Base-by-base conservation (phyloP, 2,329 filamentous ascomycete genomes). In the Xylaria digitata region DNA sequence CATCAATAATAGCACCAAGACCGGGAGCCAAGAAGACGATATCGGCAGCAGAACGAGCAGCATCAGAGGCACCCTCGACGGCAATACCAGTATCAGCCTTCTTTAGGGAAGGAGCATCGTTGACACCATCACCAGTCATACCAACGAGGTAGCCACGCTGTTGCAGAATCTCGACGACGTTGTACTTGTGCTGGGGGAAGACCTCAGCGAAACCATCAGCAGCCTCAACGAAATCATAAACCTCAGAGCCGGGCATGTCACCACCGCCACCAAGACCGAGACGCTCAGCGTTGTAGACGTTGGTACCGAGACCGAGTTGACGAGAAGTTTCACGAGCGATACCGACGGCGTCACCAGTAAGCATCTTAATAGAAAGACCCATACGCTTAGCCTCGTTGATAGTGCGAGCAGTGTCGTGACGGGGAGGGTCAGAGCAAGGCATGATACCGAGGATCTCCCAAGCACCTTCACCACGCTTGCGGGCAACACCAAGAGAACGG, bases 81-180 rank as follows among this genome's bases (percentile, higher is more conserved):
- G 94, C 94, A 83, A 97, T 97, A 86, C 94, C 94, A 76, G 93
- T 96, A 83, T 97, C 93, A n/a, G 93, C 93, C 85, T 94, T 96
- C 85, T 97, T 96, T 78, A 97, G 85, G 34, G 93, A 96, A 71
- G 93, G 92, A 71, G 93, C 93, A 81, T 97, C 93, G 83, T 97
- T 97, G 83, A 97, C 93, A 87, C 93, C 93, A 75, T 97, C 94
- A 86, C 93, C 93, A 82, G 93, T 97, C 94, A 97, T 97, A 79
- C 93, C 94, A 82, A 96, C 93, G 46, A 97, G 88, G 82, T 96
- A 94, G 73, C 93, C 93, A 88, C 93, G 92, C 84, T 95, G 91
- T 83, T 97, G 93, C 57, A 97, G 88, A 77, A 96, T 96, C 82
- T 96, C 93, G 75, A 97, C 93, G 80, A 96, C 93, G 72, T 93